Base-by-base conservation (phyloP, 2,329 filamentous ascomycete species). In the Ilyonectria destructans region DNA sequence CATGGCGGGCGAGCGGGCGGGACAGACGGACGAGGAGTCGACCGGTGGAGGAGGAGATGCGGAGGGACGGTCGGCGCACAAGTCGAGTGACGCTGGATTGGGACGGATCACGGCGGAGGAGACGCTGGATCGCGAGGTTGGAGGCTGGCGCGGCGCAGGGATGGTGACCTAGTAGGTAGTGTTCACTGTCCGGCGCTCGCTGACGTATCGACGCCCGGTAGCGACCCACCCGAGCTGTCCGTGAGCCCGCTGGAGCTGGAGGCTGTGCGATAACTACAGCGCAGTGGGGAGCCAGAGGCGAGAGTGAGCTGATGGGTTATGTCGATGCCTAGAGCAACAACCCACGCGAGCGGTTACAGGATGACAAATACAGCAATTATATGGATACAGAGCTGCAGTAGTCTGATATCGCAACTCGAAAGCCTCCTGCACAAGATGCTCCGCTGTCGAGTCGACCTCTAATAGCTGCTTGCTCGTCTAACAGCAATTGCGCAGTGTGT, bases 1-100 rank as follows among this genome's bases (percentile, higher is more conserved):
- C 96, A 98, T 98, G 76, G 73, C 81, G 77, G 75, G 71, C 81
- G 77, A 75, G 71, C 67, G 64, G 35, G 19, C 31, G 31, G 62
- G 43, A 54, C 19, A 35, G 52, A 57, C 23, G 35, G 9, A 26
- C 23, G 5, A 37, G 57, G 43, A 31, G 40, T 6, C 40, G 17
- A 15, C n/a, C n/a, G 51, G 31, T 17, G 49, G 52, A 26, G 37
- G 61, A 46, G 52, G 35, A 23, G 54, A 51, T 57, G 52, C 48
- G 15, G 46, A 31, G 37, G 17, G 31, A 60, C 58, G 57, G 37
- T 52, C 33, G 46, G 40, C 52, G 59, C 56, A 52, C 45, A 55
- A 17, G 21, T n/a, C 26, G 26, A 26, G 26, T 51, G 19, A 21
- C 31, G 31, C 29, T 35, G 31, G 29, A 55, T 56, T 33, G 46